Conservation (phyloP, 106 monocot species). For the Allium cepa region DNA sequence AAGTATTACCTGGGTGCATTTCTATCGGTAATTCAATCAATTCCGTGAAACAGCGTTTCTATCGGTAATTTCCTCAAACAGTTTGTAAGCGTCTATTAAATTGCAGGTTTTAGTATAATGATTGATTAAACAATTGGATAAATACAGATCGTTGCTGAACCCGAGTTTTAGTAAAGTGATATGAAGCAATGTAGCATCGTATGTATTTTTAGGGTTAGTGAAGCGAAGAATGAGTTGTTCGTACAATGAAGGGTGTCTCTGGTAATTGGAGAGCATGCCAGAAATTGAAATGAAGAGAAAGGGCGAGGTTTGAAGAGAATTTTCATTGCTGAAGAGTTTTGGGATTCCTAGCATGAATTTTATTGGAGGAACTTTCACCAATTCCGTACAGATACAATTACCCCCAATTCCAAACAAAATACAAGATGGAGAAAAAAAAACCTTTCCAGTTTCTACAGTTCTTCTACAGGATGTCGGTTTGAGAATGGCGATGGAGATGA, state of each 20-base stretch:
- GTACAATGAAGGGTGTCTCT: background rate
- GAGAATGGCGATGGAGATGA: no score
- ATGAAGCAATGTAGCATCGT: slow-evolving; percentile 30
- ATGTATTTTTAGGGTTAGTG: background rate
- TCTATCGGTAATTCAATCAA: no score
- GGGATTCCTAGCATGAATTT: no score
- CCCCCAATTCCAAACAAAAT: no score
- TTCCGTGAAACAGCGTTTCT: slow-evolving; percentile 74
- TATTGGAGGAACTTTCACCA: no score
- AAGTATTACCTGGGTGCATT: no score
- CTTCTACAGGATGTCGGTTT: no score
- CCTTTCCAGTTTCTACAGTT: no score
- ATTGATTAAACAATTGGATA: slow-evolving; percentile 53
- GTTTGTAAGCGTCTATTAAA: slow-evolving; percentile 30
- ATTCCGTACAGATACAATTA: no score
- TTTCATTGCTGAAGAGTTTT: background rate
- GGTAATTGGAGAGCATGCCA: background rate
- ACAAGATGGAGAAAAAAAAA: no score
- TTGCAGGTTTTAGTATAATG: no score
- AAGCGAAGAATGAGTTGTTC: background rate
- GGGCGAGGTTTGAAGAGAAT: background rate
- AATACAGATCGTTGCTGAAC: slow-evolving; percentile 36
- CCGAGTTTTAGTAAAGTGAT: slow-evolving; percentile 41
- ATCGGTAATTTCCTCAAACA: slow-evolving; percentile 59
- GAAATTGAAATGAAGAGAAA: background rate